Base-by-base conservation (phyloP, 2,329 filamentous ascomycete genomes). In the Phialophora tarda region DNA sequence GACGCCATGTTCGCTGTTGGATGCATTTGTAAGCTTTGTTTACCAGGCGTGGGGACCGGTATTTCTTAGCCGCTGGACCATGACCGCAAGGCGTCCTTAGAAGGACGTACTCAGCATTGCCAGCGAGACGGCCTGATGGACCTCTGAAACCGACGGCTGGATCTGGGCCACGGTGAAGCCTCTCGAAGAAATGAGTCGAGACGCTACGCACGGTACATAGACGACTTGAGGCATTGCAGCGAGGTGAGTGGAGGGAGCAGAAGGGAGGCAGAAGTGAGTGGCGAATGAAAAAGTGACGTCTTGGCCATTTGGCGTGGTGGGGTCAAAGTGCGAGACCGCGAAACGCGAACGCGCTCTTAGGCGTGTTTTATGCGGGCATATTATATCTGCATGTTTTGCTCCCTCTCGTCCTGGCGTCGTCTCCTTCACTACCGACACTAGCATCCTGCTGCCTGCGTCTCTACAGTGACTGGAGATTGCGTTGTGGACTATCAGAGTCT, bases 21-120 rank as follows among this genome's bases (percentile, higher is more conserved):
- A 28, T 64, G 56, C 62, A 67, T 67, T 67, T 67, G 65, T 67
- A 62, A 67, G 65, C 65, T 30, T 58, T 58, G 62, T 61, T 64
- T 63, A 60, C 47, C 24, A 12, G 51, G 38, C 50, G 32, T 56
- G 23, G 50, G 26, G n/a, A 14, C 21, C 12, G 38, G 11, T 26
- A n/a, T 51, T 26, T 28, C 11, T 26, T 11, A 51, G 48, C 23
- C 21, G 21, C 24, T 24, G 47, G 8, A 17, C 47, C 47, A 50
- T 17, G 23, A 51, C 26, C 24, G 10, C 21, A 24, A 51, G 17
- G 21, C 12, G 28, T 17, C 53, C 53, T 30, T 3, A 21, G 2
- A 34, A 11, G 14, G 6, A 30, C 3, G n/a, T 56, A 4, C n/a
- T 11, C 12, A 56, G 53, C 38, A n/a, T 17, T n/a, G 14, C 38